Evolutionary conservation across 1,284 basidiomycete species (phyloP).

Genomic region (Meira miltonrushii): DNA sequence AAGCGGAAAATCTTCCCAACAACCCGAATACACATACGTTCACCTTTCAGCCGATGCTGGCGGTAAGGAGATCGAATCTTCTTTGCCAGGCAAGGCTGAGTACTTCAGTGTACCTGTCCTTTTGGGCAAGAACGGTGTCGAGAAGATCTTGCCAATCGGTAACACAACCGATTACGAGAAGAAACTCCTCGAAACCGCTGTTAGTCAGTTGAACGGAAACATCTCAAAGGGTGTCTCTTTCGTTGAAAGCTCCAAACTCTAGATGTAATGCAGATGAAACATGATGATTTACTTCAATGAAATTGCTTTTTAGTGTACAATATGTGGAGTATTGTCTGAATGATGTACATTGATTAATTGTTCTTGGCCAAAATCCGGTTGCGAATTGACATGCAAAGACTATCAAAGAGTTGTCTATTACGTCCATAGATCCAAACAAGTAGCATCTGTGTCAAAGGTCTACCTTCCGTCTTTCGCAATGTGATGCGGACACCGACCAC

Average conservation of each 20-base stretch:
- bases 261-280: not conserved
- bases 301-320: not conserved
- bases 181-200: constrained; percentile 56
- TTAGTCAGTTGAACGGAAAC: constrained; percentile 54
- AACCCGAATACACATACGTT: constrained; percentile 47
- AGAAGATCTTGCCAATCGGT: constrained; percentile 59
- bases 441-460: not conserved
- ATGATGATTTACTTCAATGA: not conserved
- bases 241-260: constrained; percentile 9
- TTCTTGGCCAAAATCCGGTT: not conserved
- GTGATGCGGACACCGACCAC: not conserved
- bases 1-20: constrained; percentile 30
- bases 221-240: constrained; percentile 14
- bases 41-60: constrained; percentile 40
- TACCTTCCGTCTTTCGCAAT: not conserved
- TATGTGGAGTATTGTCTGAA: no score
- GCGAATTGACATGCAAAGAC: not conserved
- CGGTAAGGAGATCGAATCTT: constrained; percentile 38
- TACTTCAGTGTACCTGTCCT: constrained; percentile 50
- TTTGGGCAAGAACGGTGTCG: constrained; percentile 55
- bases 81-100: constrained; percentile 39
- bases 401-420: not conserved
- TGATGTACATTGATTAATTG: not conserved
- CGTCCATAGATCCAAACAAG: not conserved
- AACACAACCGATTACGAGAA: constrained; percentile 57